Percentiles rank a stretch among this genome's conserved stretches.
Conservation (phyloP, 2,329 filamentous ascomycete genomes). For the Hypoxylon sp. region DNA sequence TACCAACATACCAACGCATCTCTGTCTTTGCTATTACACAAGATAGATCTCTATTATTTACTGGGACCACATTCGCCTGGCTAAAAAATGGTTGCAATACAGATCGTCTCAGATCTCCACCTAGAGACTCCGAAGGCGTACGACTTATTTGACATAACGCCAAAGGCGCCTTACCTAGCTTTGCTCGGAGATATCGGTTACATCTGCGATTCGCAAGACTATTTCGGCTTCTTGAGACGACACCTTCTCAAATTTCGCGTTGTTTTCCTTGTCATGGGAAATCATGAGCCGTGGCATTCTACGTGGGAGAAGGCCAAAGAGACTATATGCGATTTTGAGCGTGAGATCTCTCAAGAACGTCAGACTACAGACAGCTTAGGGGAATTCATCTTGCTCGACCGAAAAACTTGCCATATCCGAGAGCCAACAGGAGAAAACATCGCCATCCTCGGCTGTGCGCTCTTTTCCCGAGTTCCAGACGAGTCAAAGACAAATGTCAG, state of each 20-base stretch:
- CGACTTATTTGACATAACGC: constrained; percentile 56
- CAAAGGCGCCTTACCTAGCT: constrained; percentile 59
- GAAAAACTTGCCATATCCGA: constrained; percentile 44
- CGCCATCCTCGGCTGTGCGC: constrained; percentile 55
- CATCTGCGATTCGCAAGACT: constrained; percentile 50
- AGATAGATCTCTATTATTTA: not conserved
- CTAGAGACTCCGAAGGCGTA: constrained; percentile 60
- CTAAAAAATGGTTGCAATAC: constrained; percentile 47
- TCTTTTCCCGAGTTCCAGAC: constrained; percentile 57
- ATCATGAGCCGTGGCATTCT: constrained; percentile 62
- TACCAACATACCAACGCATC: too few relatives aligned
- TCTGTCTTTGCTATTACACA: too few relatives aligned
- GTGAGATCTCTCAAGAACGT: constrained; percentile 35
- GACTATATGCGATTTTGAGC: constrained; percentile 46
- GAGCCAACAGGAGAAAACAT: constrained; percentile 44
- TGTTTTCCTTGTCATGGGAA: constrained; percentile 63
- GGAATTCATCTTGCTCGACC: constrained; percentile 52
- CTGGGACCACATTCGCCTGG: too few relatives aligned
- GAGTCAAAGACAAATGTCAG: constrained; percentile 50
- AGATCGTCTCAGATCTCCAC: constrained; percentile 67
- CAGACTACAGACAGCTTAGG: constrained; percentile 40
- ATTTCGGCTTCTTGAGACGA: constrained; percentile 54
- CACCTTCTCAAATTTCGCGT: constrained; percentile 58
- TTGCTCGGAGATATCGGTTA: constrained; percentile 66
- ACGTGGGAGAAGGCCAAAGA: constrained; percentile 47